These are phyloP conservation scores for Naganishia liquefaciens DNA, from an alignment of 1,284 basidiomycete species.

Conservation along the genomic window DNA sequence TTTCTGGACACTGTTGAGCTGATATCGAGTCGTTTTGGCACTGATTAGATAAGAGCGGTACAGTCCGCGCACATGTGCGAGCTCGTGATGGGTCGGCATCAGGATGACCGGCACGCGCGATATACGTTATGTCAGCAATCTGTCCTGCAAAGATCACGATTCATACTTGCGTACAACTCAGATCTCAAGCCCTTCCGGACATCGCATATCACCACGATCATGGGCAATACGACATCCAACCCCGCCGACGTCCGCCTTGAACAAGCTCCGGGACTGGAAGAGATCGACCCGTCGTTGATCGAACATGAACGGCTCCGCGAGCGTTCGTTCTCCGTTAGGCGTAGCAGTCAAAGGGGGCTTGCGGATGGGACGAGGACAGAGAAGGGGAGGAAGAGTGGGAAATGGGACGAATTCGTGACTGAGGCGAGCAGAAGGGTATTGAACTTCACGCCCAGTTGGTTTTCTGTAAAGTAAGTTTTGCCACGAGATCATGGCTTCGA, in stretches of 20 bases:
- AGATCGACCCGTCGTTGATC: constrained; percentile 20
- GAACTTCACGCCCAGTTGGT: constrained; percentile 32
- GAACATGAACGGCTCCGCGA: constrained; percentile 18
- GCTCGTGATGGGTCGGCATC: too few relatives aligned
- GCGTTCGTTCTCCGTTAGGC: not conserved
- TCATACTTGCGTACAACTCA: too few relatives aligned
- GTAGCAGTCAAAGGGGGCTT: not conserved
- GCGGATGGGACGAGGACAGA: not conserved
- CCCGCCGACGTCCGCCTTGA: not conserved
- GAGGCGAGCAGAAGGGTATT: constrained; percentile 23
- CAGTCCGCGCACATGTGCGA: not conserved
- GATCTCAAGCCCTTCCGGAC: too few relatives aligned
- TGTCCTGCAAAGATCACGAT: too few relatives aligned
- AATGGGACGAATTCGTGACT: not conserved
- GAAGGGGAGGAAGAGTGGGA: not conserved
- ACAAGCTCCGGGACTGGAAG: constrained; percentile 23
- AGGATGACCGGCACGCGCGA: not conserved
- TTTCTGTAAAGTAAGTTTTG: constrained; percentile 25
- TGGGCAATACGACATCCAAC: constrained; percentile 4
- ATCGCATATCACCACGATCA: not conserved
- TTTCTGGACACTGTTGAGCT: too few relatives aligned
- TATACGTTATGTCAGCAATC: not conserved
- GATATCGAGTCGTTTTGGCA: not conserved
- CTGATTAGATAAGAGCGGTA: not conserved
- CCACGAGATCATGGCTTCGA: not conserved